Evolutionary conservation across 108 stramenopile species (phyloP).

Genomic region (Nitzschia sp.): DNA sequence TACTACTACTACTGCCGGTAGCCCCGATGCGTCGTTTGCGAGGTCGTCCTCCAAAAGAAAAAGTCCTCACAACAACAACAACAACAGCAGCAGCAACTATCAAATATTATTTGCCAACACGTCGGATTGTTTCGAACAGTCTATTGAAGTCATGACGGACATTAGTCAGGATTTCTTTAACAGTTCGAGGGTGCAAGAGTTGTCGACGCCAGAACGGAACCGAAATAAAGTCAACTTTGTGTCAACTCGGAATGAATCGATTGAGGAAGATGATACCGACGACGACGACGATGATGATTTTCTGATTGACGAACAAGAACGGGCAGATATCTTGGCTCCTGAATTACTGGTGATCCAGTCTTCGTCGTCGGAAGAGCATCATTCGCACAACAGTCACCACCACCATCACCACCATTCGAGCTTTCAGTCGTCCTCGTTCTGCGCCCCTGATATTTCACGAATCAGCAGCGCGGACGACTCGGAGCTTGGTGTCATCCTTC

Average conservation of each 20-base stretch:
- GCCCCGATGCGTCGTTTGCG: conserved; percentile 7
- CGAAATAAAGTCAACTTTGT: neutral
- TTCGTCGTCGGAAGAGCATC: neutral
- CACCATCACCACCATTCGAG: neutral
- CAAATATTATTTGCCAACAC: conserved; percentile 3
- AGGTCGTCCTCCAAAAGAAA: neutral
- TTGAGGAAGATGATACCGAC: neutral
- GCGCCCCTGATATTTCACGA: conserved; percentile 26
- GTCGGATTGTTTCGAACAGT: conserved; percentile 4
- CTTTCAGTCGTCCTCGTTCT: neutral
- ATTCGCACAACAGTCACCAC: neutral
- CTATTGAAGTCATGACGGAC: conserved; percentile 36
- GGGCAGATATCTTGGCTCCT: neutral
- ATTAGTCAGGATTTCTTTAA: conserved; percentile 45
- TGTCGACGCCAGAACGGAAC: conserved; percentile 46
- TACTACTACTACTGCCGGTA: neutral
- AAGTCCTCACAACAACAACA: neutral
- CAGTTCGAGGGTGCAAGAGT: conserved; percentile 35
- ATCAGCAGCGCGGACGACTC: conserved; percentile 19
- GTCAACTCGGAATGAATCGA: conserved; percentile 13
- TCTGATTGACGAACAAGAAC: neutral
- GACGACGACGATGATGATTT: conserved; percentile 20
- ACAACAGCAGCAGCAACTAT: no score
- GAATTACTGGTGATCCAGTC: neutral
- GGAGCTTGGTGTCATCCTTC: neutral